Evolutionary conservation across 176 grass and related monocot species (phyloP), one percentile per base, ranked within the genome.

Genomic region (Triticum timopheevii): DNA sequence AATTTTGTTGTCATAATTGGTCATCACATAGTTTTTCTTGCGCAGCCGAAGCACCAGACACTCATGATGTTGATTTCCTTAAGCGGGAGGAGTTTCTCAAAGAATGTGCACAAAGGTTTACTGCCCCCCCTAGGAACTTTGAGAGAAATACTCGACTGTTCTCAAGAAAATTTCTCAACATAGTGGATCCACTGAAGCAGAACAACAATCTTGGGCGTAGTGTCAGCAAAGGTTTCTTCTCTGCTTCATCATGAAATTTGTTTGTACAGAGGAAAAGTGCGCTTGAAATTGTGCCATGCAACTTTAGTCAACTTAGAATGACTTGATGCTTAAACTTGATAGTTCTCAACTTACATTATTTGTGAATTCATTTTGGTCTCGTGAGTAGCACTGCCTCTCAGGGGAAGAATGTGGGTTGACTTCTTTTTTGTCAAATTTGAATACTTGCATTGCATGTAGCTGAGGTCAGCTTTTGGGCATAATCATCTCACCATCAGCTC

Each of bases 151-250:
- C 73, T 19, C 50, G 80, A 67, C 47, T 64, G 30, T 98, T 98
- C 52, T 62, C 83, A 59, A 79, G 73, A 33, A 98, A 96, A 71
- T 89, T 90, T 94, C 81, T 98, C 22, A 98, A 98, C 75, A 98
- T 98, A 82, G 87, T 96, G 65, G 93, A 98, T 89, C 96, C 93
- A 49, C 42, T 98, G 72, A 98, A 98, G 77, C 56, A 69, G 59
- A 91, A 50, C 82, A 98, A 98, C 44, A 98, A 98, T 91, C 96
- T 98, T 31, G 96, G 96, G 19, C 82, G 96, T 79, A 98, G 93
- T 74, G 92, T 98, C 42, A 96, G 87, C 90, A 96, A 89, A 98
- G 94, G 96, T 95, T 61, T 82, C 86, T 82, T 47, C 69, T 69
- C 19, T 76, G 56, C 63, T 64, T 64, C 39, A 68, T 65, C 58